A percentile compares a stretch with the other conserved stretches of the same genome.
Conservation (phyloP, 192 early-diverging fungal species). For the Globomyces pollinis-pini region DNA sequence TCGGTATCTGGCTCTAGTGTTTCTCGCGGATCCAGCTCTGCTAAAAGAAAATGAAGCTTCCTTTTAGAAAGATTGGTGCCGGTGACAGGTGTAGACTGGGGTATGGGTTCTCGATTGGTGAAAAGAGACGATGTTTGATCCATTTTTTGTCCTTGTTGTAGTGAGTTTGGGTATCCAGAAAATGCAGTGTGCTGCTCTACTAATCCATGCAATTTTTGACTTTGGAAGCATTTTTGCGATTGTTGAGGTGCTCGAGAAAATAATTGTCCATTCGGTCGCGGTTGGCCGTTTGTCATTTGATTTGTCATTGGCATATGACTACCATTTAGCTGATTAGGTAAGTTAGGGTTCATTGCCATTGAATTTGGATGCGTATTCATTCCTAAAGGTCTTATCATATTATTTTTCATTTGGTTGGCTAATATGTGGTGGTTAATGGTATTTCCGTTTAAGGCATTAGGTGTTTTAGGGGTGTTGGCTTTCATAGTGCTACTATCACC, state of each 20-base stretch:
- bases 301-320: too few relatives aligned
- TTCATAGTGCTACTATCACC: too few relatives aligned
- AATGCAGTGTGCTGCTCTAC: neutral
- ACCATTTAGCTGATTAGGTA: too few relatives aligned
- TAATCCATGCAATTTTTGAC: neutral
- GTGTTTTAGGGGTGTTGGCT: too few relatives aligned
- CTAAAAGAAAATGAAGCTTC: conserved; percentile 2
- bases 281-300: too few relatives aligned
- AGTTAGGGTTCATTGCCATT: neutral
- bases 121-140: neutral
- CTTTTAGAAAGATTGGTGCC: neutral
- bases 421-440: too few relatives aligned
- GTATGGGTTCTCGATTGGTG: neutral
- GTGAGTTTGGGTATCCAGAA: neutral
- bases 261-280: too few relatives aligned
- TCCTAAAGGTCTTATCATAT: too few relatives aligned
- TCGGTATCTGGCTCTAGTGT: conserved; percentile 1
- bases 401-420: too few relatives aligned
- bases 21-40: conserved; percentile 3
- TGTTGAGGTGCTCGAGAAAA: neutral
- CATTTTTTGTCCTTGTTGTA: neutral
- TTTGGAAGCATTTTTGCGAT: neutral
- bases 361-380: neutral
- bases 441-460: too few relatives aligned
- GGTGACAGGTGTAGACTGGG: neutral